Evolutionary conservation across 805 yeast genomes (phyloP), one percentile per base, ranked within the genome.

Genomic region (Pichia scutulata): DNA sequence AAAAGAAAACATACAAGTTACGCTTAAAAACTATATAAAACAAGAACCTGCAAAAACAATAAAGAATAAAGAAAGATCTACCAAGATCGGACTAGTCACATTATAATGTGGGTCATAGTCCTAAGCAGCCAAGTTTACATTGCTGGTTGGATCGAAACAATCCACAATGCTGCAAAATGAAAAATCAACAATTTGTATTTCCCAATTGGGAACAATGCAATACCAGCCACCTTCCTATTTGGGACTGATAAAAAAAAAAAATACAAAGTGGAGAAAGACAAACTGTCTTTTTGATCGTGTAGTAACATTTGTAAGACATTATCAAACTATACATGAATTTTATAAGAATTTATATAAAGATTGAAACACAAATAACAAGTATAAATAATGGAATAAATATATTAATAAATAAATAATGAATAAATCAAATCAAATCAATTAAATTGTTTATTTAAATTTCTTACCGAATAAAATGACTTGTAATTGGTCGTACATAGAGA

Each of bases 401-500:
- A 25, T 46, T 43, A 39, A 44, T 21, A 51, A 21, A 40, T 14
- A 39, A 40, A 41, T 41, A 23, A 42, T 28, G 10, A 39, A 21
- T 39, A 28, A 43, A 43, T 14, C 18, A 24, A 46, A 21, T 7
- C 24, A 39, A n/a, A 26, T 39, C 39, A 43, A 49, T 55, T 42
- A 64, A 60, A 33, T 54, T 52, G 64, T 60, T 72, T 75, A 79
- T 77, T 83, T 76, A 83, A 88, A 89, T 78, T 89, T 88, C 88
- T 89, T 89, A 77, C 97, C 97, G 76, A 89, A 89, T 67, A 90
- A 53, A 82, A 89, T 83, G 77, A 89, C 75, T 80, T 89, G 97
- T 74, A 89, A 80, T 80, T 89, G 96, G 77, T 90, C 97, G 81
- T 90, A 89, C 82, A 90, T 70, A 80, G 97, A 89, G 75, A 89